phyloP scores from a whole-genome alignment of 1,284 basidiomycete species.

The Hortiboletus rubellus region DNA sequence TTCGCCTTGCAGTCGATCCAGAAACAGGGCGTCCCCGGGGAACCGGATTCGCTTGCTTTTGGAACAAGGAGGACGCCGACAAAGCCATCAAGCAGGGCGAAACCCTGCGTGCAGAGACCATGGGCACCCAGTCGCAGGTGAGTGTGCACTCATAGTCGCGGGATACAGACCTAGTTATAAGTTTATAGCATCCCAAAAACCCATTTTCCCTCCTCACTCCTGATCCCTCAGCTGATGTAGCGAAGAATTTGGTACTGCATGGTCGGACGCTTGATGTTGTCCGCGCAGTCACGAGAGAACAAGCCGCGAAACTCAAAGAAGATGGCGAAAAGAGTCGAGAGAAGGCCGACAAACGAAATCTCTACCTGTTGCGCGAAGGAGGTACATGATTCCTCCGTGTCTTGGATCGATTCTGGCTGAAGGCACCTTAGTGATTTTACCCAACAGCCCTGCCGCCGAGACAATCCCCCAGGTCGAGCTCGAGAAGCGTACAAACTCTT shows the following conservation, averaged over 20 bases:
- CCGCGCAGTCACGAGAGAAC: constrained; percentile 87
- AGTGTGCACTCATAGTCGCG: constrained; percentile 19
- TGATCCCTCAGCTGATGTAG: constrained; percentile 90
- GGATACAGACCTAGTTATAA: not conserved
- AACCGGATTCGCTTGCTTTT: constrained; percentile 97
- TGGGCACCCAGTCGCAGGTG: constrained; percentile 39
- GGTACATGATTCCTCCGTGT: constrained; percentile 47
- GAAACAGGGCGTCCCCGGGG: constrained; percentile 86
- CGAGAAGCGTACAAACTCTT: constrained; percentile 80
- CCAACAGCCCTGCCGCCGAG: constrained; percentile 78
- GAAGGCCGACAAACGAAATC: constrained; percentile 94
- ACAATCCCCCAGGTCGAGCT: constrained; percentile 71
- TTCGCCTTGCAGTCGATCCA: constrained; percentile 86
- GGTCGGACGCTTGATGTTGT: constrained; percentile 92
- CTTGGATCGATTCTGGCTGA: not conserved
- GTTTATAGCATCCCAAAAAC: constrained; percentile 64
- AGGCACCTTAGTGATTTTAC: constrained; percentile 70
- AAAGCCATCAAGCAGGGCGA: constrained; percentile 83
- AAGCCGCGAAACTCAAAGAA: constrained; percentile 85
- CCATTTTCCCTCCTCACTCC: constrained; percentile 91
- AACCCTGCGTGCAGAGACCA: constrained; percentile 64
- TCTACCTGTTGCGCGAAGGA: constrained; percentile 95
- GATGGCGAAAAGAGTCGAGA: constrained; percentile 81
- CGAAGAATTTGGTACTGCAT: constrained; percentile 84
- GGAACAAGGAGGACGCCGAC: constrained; percentile 91